phyloP scores from a whole-genome alignment of 768 basidiomycete species.

The Suillus sp. region DNA sequence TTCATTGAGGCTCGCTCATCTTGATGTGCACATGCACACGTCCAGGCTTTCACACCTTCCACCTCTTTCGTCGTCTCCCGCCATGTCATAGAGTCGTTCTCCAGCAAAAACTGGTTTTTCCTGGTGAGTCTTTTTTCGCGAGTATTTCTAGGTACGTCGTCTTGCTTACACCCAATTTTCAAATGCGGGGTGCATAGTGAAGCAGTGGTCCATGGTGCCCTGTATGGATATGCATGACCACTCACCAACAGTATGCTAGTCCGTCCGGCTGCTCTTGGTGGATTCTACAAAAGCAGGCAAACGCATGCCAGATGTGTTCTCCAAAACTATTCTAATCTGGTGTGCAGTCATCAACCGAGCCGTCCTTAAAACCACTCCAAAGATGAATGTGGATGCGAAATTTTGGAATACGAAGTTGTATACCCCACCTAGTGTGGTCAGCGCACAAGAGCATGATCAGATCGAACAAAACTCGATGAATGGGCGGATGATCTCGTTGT shows the following conservation, averaged over 20 bases:
- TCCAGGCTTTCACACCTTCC: too few relatives aligned
- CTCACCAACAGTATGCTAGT: not conserved
- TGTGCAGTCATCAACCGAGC: constrained; percentile 85
- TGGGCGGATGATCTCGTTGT: constrained; percentile 78
- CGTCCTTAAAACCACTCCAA: constrained; percentile 31
- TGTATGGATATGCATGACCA: not conserved
- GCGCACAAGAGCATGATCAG: constrained; percentile 76
- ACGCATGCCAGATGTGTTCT: constrained; percentile 90
- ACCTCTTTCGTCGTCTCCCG: too few relatives aligned
- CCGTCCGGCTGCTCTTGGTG: constrained; percentile 66
- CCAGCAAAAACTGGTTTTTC: not conserved
- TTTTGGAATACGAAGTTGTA: too few relatives aligned
- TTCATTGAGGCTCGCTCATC: too few relatives aligned
- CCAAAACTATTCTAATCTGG: constrained; percentile 95
- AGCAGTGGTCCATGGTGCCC: too few relatives aligned
- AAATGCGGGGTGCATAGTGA: not conserved
- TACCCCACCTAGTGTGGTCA: constrained; percentile 60
- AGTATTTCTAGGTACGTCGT: not conserved
- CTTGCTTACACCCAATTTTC: not conserved
- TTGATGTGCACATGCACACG: too few relatives aligned
- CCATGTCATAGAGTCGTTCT: too few relatives aligned
- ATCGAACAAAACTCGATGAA: constrained; percentile 64
- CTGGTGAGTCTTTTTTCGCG: not conserved
- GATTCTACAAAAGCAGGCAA: constrained; percentile 95
- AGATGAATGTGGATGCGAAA: too few relatives aligned